Evolutionary conservation across 2,329 filamentous ascomycete genomes (phyloP).

Genomic region (Phialophora verrucosa): DNA sequence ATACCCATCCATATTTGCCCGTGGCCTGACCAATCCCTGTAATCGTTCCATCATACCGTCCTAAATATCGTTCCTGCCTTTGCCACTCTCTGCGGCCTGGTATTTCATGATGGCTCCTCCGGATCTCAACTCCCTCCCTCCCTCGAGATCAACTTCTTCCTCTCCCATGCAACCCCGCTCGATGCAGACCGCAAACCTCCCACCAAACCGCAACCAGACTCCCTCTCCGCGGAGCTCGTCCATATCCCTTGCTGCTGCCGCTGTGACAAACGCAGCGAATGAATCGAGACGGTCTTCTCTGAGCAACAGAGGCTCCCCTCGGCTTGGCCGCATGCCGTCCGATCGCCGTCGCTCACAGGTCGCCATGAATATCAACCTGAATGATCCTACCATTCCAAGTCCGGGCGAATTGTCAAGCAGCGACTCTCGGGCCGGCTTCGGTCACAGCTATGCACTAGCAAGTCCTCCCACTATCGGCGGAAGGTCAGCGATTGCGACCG

Average conservation of each 20-base stretch:
- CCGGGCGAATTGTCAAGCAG: conserved; percentile 47
- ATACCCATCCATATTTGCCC: background rate
- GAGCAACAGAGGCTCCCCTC: conserved; percentile 45
- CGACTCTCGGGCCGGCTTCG: conserved; percentile 47
- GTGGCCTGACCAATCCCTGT: conserved; percentile 6
- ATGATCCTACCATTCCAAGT: conserved; percentile 46
- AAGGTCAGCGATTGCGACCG: conserved; percentile 50
- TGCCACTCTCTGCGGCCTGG: background rate
- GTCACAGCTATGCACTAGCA: conserved; percentile 48
- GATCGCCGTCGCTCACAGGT: conserved; percentile 53
- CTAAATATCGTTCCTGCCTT: conserved; percentile 8
- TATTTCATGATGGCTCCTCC: conserved; percentile 63
- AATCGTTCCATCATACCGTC: conserved; percentile 5
- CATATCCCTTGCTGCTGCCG: conserved; percentile 76
- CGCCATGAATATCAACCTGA: conserved; percentile 48
- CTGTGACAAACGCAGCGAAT: conserved; percentile 77
- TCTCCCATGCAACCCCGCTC: conserved; percentile 46
- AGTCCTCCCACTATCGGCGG: conserved; percentile 53
- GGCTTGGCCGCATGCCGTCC: conserved; percentile 42
- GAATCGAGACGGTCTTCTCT: conserved; percentile 58
- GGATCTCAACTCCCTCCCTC: conserved; percentile 73
- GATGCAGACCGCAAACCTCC: conserved; percentile 39
- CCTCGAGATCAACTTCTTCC: conserved; percentile 56
- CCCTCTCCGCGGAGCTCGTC: conserved; percentile 64
- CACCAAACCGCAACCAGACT: conserved; percentile 41